phyloP scores from a whole-genome alignment of 192 early-diverging fungal species.

The Paraglomus occultum region DNA sequence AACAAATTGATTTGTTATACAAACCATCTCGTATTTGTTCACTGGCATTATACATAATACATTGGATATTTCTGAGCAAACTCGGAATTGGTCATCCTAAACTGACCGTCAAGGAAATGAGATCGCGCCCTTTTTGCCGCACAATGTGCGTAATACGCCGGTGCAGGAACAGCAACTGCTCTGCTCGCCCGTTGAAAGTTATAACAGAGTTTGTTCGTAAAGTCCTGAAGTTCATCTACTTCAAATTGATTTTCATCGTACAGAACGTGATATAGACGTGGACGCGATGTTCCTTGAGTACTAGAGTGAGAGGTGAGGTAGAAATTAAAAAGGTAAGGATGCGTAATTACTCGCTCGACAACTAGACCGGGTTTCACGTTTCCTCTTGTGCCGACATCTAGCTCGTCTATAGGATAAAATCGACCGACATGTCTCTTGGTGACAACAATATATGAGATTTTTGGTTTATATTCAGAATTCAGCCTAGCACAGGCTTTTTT shows the following conservation, averaged over 20 bases:
- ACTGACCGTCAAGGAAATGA: too few species aligned
- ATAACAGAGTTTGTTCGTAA: conserved; percentile 91
- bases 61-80: too few species aligned
- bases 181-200: conserved; percentile 87
- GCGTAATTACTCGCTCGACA: conserved; percentile 62
- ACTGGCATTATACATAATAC: too few species aligned
- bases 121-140: conserved; percentile 79
- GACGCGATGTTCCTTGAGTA: conserved; percentile 90
- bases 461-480: conserved; percentile 57
- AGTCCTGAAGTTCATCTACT: conserved; percentile 75
- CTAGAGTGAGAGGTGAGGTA: conserved; percentile 71
- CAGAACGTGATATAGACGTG: conserved; percentile 77
- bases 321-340: conserved; percentile 80
- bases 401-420: conserved; percentile 64
- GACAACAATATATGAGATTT: conserved; percentile 67
- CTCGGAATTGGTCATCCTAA: too few species aligned
- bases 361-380: conserved; percentile 83
- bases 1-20: too few species aligned
- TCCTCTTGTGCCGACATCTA: conserved; percentile 61
- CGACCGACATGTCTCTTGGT: conserved; percentile 82
- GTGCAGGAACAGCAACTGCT: conserved; percentile 64
- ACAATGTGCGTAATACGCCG: conserved; percentile 92
- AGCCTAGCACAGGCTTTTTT: conserved; percentile 48
- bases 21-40: too few species aligned
- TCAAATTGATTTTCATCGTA: conserved; percentile 85